Evolutionary conservation across 495 filamentous ascomycete species (phyloP).

Genomic region (Penicillium canescens): DNA sequence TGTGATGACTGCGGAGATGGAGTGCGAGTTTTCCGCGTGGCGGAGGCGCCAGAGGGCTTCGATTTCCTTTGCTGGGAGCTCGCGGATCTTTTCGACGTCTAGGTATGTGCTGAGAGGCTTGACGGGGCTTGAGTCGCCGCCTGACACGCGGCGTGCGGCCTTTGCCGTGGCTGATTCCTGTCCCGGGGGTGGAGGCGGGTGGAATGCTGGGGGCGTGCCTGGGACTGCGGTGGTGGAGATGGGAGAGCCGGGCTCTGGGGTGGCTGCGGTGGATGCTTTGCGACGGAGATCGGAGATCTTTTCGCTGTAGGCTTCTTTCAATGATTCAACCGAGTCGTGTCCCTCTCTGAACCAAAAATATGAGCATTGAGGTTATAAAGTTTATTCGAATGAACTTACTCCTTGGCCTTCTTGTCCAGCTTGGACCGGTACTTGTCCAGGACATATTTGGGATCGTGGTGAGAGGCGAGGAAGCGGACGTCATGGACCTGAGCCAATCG

Average conservation of each 20-base stretch:
- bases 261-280: conserved; percentile 57
- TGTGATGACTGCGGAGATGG: conserved; percentile 81
- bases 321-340: conserved; percentile 66
- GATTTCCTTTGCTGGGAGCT: conserved; percentile 78
- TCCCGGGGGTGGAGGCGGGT: conserved; percentile 27
- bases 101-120: conserved; percentile 83
- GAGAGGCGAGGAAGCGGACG: conserved; percentile 80
- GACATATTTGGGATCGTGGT: conserved; percentile 60
- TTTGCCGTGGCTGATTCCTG: conserved; percentile 33
- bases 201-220: conserved; percentile 28
- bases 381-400: conserved; percentile 46
- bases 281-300: conserved; percentile 69
- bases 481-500: conserved; percentile 93
- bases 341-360: conserved; percentile 59
- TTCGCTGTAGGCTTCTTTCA: conserved; percentile 80
- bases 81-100: conserved; percentile 72
- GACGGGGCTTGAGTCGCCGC: conserved; percentile 51
- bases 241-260: conserved; percentile 43
- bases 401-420: conserved; percentile 78
- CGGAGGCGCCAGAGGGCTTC: conserved; percentile 89
- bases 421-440: conserved; percentile 85
- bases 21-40: conserved; percentile 65
- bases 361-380: neutral
- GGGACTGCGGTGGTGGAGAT: conserved; percentile 6
- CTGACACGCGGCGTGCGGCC: conserved; percentile 29